Conservation (phyloP, 495 filamentous ascomycete species). For the Parachaetomium inaequale region DNA sequence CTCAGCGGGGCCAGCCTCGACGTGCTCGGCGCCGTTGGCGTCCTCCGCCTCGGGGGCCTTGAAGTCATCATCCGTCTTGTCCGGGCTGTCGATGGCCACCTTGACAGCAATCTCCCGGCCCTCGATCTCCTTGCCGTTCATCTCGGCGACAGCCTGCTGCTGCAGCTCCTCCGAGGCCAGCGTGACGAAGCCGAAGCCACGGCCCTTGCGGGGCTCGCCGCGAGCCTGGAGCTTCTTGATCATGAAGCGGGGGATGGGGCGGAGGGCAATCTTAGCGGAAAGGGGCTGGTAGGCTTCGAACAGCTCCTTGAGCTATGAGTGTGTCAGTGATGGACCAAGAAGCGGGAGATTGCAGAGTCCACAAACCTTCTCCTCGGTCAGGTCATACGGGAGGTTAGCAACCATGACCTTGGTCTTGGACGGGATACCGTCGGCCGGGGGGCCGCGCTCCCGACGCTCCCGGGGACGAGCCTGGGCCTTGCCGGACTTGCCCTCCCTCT, state of each 20-base stretch:
- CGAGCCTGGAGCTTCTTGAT: slow-evolving; percentile 98
- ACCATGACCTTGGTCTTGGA: slow-evolving; percentile 99
- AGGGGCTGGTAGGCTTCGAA: slow-evolving; percentile 84
- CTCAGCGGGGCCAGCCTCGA: slow-evolving; percentile 25
- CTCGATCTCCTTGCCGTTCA: slow-evolving; percentile 98
- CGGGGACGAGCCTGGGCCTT: slow-evolving; percentile 48
- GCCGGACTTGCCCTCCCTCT: slow-evolving; percentile 49
- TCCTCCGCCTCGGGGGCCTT: slow-evolving; percentile 46
- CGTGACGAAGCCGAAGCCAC: slow-evolving; percentile 97
- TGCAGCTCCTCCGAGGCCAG: slow-evolving; percentile 92
- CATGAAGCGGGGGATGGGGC: slow-evolving; percentile 99
- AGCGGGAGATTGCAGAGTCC: neutral
- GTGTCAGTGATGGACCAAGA: slow-evolving; percentile 38
- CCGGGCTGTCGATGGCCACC: slow-evolving; percentile 98
- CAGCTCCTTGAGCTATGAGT: slow-evolving; percentile 83
- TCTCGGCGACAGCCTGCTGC: slow-evolving; percentile 92
- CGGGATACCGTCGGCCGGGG: slow-evolving; percentile 94
- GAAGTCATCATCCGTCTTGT: slow-evolving; percentile 89
- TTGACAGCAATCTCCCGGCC: slow-evolving; percentile 99
- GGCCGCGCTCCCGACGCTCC: slow-evolving; percentile 79
- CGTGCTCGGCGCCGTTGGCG: slow-evolving; percentile 43
- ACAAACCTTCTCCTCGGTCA: slow-evolving; percentile 89
- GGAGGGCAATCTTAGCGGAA: slow-evolving; percentile 95
- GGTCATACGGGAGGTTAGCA: slow-evolving; percentile 95
- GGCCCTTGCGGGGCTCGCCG: slow-evolving; percentile 97